Conservation (phyloP, 768 basidiomycete genomes). For the Suillus ampliporus region DNA sequence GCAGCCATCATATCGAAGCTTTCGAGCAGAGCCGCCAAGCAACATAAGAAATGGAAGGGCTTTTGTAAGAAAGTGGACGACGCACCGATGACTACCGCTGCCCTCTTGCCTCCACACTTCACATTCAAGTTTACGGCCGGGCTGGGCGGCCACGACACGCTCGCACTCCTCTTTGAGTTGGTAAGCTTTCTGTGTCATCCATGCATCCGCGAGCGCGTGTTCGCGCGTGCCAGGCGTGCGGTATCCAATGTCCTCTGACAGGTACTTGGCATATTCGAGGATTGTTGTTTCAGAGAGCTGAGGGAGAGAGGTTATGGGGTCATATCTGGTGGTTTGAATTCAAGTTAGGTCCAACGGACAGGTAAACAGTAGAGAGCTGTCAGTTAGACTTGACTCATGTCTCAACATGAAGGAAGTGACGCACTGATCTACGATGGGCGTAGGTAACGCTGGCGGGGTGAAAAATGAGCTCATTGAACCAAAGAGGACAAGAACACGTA, state of each 20-base stretch:
- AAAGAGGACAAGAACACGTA: slow-evolving; percentile 33
- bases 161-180: slow-evolving; percentile 69
- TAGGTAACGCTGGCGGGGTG: slow-evolving; percentile 54
- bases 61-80: slow-evolving; percentile 14
- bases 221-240: slow-evolving; percentile 91
- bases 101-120: slow-evolving; percentile 93
- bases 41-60: not conserved
- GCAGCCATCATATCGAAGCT: slow-evolving; percentile 94
- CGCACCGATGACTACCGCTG: slow-evolving; percentile 85
- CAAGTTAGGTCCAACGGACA: not conserved
- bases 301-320: slow-evolving; percentile 62
- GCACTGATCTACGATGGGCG: slow-evolving; percentile 59
- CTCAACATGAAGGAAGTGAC: slow-evolving; percentile 18
- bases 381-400: not conserved
- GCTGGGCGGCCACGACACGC: slow-evolving; percentile 46
- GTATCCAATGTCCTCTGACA: slow-evolving; percentile 89
- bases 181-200: slow-evolving; percentile 75
- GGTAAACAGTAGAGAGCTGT: not conserved
- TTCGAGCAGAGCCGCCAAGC: not conserved
- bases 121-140: slow-evolving; percentile 72
- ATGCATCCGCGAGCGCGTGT: slow-evolving; percentile 83
- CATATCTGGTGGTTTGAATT: slow-evolving; percentile 29
- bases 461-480: not conserved
- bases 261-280: slow-evolving; percentile 62
- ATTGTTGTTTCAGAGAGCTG: slow-evolving; percentile 77